A percentile compares a stretch with the other conserved stretches of the same genome.
Conservation (phyloP, 306 rosid genomes). For the Malus orientalis region DNA sequence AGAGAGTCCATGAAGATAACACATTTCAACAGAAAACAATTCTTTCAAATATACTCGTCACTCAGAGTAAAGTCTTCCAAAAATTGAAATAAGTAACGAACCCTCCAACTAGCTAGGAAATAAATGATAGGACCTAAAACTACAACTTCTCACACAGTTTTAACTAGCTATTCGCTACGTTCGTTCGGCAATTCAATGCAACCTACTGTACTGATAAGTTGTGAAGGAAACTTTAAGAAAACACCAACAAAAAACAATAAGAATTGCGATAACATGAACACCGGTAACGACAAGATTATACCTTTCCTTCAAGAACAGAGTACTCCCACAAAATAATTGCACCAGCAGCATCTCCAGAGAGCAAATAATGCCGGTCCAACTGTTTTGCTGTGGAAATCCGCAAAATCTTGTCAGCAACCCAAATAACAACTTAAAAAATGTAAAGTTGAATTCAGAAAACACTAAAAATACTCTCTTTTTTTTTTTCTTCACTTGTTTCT, state of each 20-base stretch:
- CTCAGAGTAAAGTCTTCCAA: not conserved
- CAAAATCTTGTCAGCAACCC: not conserved
- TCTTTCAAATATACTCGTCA: not conserved
- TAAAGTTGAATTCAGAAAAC: not conserved
- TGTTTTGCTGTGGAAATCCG: constrained; percentile 46
- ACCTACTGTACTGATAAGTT: not conserved
- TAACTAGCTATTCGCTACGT: not conserved
- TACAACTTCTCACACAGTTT: not conserved
- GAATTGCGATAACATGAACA: not conserved
- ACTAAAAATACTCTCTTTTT: not conserved
- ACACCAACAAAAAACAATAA: not conserved
- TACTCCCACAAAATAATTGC: constrained; percentile 70
- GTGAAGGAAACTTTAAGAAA: not conserved
- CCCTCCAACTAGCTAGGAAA: not conserved
- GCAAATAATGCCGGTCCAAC: constrained; percentile 63
- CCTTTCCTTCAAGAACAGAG: constrained; percentile 60
- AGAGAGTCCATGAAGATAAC: not conserved
- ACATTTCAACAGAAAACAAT: constrained; percentile 9
- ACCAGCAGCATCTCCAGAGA: constrained; percentile 88
- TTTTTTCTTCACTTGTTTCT: not conserved
- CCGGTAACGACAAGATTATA: constrained; percentile 6
- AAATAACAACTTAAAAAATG: not conserved
- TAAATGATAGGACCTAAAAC: not conserved
- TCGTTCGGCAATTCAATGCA: not conserved
- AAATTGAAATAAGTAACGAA: not conserved